Base-by-base conservation (phyloP, 2,329 filamentous ascomycete genomes). In the Trichoderma oligosporum region DNA sequence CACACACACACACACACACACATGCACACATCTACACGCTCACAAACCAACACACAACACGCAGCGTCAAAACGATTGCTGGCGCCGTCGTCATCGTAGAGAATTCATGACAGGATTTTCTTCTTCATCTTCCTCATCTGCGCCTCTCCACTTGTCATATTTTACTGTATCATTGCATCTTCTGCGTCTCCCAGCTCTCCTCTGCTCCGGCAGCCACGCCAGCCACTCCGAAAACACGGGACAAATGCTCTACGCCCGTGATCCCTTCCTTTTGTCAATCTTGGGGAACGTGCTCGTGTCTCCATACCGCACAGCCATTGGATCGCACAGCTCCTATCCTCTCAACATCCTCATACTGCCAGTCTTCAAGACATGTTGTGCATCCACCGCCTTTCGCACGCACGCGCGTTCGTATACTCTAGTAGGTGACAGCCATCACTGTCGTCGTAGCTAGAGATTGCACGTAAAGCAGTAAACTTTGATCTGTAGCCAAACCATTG, bases 371-470 rank as follows among this genome's bases (percentile, higher is more conserved):
- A 67, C 64, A 62, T 65, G 64, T 64, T 66, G n/a, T n/a, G 62
- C 67, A 65, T 66, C 68, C 67, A 70, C 68, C 68, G 66, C 67
- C 69, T 63, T n/a, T 68, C 63, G 62, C 62, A 46, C 52, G 57
- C 53, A 46, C 45, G 18, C 48, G 38, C 47, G 31, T 47, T 29
- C 31, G 22, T 55, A 18, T 42, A 38, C 57, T 35, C 57, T 9
- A 22, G 39, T 29, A 42, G 51, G 51, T 38, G 24, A 45, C 51
- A 36, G 51, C 20, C 51, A 18, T 54, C 41, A 38, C 41, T 38
- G 22, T 12, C 3, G 29, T 44, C 27, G 22, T 27, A 44, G 41
- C 47, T 9, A 5, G 22, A 51, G n/a, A 3, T 27, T 20, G 41
- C 41, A 27, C 41, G 16, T 14, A 27, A 31, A 4, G 22, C 12